Conservation (phyloP, 257 asterid species). For the Primulina huaijiensis region DNA sequence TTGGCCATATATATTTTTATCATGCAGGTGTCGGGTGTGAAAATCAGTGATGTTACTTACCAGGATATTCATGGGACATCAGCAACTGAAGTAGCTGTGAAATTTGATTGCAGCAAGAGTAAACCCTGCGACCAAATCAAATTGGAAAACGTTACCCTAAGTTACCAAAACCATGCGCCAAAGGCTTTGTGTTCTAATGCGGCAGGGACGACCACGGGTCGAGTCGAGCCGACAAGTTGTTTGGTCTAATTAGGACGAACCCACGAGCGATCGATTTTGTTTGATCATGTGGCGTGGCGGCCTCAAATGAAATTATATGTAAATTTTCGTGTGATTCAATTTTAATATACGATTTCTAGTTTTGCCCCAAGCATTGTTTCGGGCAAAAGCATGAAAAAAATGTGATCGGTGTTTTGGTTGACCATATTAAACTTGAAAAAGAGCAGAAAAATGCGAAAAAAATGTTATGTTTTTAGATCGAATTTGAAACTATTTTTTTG, state of each 20-base stretch:
- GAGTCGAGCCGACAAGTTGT: conserved; percentile 44
- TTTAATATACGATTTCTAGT: too few relatives aligned
- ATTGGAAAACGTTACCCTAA: conserved; percentile 39
- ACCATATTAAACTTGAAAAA: too few relatives aligned
- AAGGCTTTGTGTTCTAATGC: conserved; percentile 47
- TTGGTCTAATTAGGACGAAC: conserved; percentile 18
- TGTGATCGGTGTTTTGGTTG: too few relatives aligned
- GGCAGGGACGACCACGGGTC: conserved; percentile 41
- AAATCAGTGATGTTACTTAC: conserved; percentile 48
- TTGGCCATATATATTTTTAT: not conserved
- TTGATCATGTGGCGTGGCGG: not conserved
- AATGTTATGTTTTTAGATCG: too few relatives aligned
- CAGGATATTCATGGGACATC: conserved; percentile 57
- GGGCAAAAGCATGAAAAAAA: too few relatives aligned
- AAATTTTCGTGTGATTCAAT: too few relatives aligned
- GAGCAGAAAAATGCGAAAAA: too few relatives aligned
- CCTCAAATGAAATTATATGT: not conserved
- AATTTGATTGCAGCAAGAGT: conserved; percentile 55
- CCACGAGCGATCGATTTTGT: not conserved
- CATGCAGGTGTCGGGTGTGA: conserved; percentile 52
- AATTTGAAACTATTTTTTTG: too few relatives aligned
- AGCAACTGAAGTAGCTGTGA: conserved; percentile 56
- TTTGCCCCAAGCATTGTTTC: too few relatives aligned
- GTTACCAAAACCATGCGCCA: conserved; percentile 30
- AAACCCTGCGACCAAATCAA: conserved; percentile 49